Evolutionary conservation across 2,329 filamentous ascomycete genomes (phyloP).

Genomic region (Neonectria punicea): DNA sequence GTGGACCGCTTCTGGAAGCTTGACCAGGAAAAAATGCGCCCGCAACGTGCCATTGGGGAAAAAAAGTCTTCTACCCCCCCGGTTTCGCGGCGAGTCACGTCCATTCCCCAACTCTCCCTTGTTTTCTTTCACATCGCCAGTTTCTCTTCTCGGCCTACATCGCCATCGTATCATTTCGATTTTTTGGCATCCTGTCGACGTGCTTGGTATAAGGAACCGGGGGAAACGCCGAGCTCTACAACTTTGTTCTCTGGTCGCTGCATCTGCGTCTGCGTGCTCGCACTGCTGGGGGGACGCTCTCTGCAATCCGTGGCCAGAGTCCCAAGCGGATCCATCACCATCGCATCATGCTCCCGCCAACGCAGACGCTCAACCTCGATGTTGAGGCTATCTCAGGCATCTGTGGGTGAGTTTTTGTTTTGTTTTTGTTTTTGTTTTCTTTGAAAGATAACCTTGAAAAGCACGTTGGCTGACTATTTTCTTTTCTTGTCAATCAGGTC

Average conservation of each 20-base stretch:
- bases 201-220: neutral
- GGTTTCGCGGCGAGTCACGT: constrained; percentile 10
- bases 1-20: constrained; percentile 37
- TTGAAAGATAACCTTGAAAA: neutral
- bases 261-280: constrained; percentile 16
- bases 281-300: constrained; percentile 17
- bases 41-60: constrained; percentile 21
- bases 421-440: too few relatives aligned
- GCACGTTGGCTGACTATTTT: constrained; percentile 20
- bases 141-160: neutral
- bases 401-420: constrained; percentile 70
- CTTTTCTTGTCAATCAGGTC: constrained; percentile 65
- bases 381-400: constrained; percentile 93
- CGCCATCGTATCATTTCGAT: neutral
- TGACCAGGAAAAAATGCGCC: constrained; percentile 25
- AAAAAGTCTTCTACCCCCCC: constrained; percentile 39
- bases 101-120: constrained; percentile 35
- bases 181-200: neutral
- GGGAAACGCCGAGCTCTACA: neutral
- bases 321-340: constrained; percentile 18
- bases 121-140: constrained; percentile 15
- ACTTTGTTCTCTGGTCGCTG: constrained; percentile 7
- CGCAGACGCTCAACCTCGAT: constrained; percentile 74
- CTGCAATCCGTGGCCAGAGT: constrained; percentile 32
- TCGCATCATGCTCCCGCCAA: constrained; percentile 63